Percentiles rank a stretch among this genome's conserved stretches.
Conservation (phyloP, 164 flowering plant species). For the Protea cynaroides region DNA sequence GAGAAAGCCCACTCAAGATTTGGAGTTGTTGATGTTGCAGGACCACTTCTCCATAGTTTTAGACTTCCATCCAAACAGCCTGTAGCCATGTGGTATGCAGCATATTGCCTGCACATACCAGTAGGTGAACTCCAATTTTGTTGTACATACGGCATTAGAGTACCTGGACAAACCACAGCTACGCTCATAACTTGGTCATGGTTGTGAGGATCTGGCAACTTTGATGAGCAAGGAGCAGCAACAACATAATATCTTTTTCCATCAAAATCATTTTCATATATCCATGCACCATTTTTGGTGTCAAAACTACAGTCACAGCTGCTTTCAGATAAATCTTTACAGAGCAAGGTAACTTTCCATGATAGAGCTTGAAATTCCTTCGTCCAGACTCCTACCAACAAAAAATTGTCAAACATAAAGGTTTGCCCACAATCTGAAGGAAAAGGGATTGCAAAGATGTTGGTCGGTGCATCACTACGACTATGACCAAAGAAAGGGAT, state of each 20-base stretch:
- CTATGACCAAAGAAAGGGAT: slow-evolving; percentile 44
- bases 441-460: slow-evolving; percentile 51
- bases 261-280: slow-evolving; percentile 36
- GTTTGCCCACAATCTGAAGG: slow-evolving; percentile 32
- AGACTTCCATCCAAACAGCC: slow-evolving; percentile 74
- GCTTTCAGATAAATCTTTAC: slow-evolving; percentile 36
- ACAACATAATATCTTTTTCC: slow-evolving; percentile 40
- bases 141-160: slow-evolving; percentile 21
- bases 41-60: slow-evolving; percentile 70
- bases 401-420: slow-evolving; percentile 35
- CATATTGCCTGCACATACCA: slow-evolving; percentile 24
- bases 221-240: slow-evolving; percentile 49
- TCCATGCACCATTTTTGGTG: slow-evolving; percentile 16
- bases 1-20: slow-evolving; percentile 6
- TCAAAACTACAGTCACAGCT: slow-evolving; percentile 30
- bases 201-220: slow-evolving; percentile 44
- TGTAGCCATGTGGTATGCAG: slow-evolving; percentile 69
- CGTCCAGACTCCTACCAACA: slow-evolving; percentile 72
- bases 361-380: slow-evolving; percentile 60
- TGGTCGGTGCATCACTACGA: slow-evolving; percentile 36
- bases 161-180: slow-evolving; percentile 43
- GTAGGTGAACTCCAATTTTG: slow-evolving; percentile 18
- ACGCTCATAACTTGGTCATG: slow-evolving; percentile 56
- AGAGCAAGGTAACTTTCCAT: slow-evolving; percentile 64
- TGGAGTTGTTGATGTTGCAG: slow-evolving; percentile 17